Conservation (phyloP, 2,329 filamentous ascomycete genomes). For the Venturia effusa region DNA sequence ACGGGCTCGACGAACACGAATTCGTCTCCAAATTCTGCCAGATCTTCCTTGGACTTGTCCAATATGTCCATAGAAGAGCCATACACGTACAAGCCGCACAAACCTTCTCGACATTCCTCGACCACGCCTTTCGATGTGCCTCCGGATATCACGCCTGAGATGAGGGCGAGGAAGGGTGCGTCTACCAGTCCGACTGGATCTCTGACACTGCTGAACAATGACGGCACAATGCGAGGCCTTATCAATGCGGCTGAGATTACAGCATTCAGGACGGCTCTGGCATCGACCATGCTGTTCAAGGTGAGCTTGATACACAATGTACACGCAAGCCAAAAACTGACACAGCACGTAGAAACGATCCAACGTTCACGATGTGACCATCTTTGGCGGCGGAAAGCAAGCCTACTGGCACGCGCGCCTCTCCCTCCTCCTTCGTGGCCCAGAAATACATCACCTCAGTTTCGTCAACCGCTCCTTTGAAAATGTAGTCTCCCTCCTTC, state of each 20-base stretch:
- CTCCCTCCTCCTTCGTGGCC: conserved; percentile 58
- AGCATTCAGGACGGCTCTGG: conserved; percentile 57
- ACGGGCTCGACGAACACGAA: background rate
- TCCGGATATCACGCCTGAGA: conserved; percentile 4
- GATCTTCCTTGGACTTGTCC: conserved; percentile 2
- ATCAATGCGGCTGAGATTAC: conserved; percentile 60
- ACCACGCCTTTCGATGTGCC: conserved; percentile 9
- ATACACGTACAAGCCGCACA: background rate
- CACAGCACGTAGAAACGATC: background rate
- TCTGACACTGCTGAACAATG: conserved; percentile 47
- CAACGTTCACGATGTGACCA: conserved; percentile 20
- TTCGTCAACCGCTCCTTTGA: conserved; percentile 70
- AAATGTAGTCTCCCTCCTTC: conserved; percentile 41
- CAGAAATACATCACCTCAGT: conserved; percentile 66
- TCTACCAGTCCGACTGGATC: conserved; percentile 44
- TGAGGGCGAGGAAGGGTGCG: conserved; percentile 7
- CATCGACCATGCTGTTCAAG: conserved; percentile 49
- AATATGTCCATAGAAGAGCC: background rate
- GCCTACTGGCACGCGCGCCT: conserved; percentile 92
- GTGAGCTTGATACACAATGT: conserved; percentile 45
- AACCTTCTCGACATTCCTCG: background rate
- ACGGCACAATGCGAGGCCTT: conserved; percentile 48
- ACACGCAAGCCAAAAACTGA: background rate
- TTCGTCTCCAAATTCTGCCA: background rate
- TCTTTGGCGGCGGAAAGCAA: conserved; percentile 83